Conservation (phyloP, 495 filamentous ascomycete species). For the Trichoderma parareesei region DNA sequence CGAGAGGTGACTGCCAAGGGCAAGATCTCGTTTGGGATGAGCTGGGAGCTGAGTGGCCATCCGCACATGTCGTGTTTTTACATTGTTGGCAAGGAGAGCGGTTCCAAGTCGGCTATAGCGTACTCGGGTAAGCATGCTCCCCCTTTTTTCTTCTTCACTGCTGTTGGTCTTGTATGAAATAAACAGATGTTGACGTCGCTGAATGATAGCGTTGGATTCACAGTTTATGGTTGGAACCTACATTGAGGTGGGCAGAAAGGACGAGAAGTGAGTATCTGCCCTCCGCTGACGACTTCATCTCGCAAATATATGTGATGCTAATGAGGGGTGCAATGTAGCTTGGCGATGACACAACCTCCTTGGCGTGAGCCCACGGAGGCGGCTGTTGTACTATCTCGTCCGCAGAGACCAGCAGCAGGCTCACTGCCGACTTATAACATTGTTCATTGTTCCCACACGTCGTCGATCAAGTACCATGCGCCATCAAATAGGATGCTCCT, state of each 20-base stretch:
- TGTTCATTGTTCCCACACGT: slow-evolving; percentile 14
- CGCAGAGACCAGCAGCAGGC: no score
- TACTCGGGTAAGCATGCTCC: slow-evolving; percentile 23
- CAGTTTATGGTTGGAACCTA: slow-evolving; percentile 15
- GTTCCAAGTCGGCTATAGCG: slow-evolving; percentile 20
- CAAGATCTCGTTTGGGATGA: slow-evolving; percentile 2
- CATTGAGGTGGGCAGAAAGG: slow-evolving; percentile 19
- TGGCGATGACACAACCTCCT: neutral
- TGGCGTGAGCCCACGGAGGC: no score
- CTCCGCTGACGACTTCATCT: neutral
- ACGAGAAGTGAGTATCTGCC: slow-evolving; percentile 17
- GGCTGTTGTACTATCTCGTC: no score
- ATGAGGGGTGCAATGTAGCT: neutral
- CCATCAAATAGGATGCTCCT: slow-evolving; percentile 22
- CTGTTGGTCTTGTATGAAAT: neutral
- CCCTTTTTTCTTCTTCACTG: neutral
- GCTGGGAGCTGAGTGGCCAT: neutral
- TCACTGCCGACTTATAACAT: neutral
- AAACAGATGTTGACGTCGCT: neutral
- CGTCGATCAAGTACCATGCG: slow-evolving; percentile 25
- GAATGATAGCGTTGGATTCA: slow-evolving; percentile 9
- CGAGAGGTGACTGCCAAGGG: slow-evolving; percentile 17
- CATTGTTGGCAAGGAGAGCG: slow-evolving; percentile 18
- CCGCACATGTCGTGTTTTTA: slow-evolving; percentile 18
- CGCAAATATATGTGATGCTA: neutral